Evolutionary conservation across 306 rosid species (phyloP).

Genomic region (Begonia loranthoides): DNA sequence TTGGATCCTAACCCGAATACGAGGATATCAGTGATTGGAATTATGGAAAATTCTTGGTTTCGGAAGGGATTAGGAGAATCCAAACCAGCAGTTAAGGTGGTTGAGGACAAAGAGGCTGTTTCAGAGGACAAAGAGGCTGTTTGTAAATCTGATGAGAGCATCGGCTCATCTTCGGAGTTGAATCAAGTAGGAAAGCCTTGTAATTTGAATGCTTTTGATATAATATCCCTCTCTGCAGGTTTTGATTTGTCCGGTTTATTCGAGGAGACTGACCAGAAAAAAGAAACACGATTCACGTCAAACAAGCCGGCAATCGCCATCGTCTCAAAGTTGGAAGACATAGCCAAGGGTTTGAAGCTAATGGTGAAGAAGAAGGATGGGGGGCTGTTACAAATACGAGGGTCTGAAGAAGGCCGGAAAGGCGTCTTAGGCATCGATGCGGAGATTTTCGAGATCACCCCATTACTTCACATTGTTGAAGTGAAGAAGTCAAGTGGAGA

Average conservation of each 20-base stretch:
- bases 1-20: slow-evolving; percentile 2
- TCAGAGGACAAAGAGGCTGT: not conserved
- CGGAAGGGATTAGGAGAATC: not conserved
- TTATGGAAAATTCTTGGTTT: slow-evolving; percentile 1
- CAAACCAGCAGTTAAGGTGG: not conserved
- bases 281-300: not conserved
- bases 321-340: not conserved
- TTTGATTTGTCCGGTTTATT: slow-evolving; percentile 1
- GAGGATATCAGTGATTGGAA: not conserved
- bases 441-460: slow-evolving; percentile 2
- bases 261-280: not conserved
- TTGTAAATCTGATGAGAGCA: not conserved
- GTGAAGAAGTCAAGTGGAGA: slow-evolving; percentile 2
- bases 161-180: not conserved
- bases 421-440: not conserved
- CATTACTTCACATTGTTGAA: not conserved
- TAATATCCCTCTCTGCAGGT: not conserved
- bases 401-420: not conserved
- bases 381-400: not conserved
- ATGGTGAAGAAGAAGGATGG: not conserved
- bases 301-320: not conserved
- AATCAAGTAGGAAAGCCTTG: not conserved
- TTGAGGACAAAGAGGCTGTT: not conserved
- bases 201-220: slow-evolving; percentile 1
- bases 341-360: not conserved